phyloP scores from a whole-genome alignment of 148 eudicot species.

The Suaeda aralocaspica region DNA sequence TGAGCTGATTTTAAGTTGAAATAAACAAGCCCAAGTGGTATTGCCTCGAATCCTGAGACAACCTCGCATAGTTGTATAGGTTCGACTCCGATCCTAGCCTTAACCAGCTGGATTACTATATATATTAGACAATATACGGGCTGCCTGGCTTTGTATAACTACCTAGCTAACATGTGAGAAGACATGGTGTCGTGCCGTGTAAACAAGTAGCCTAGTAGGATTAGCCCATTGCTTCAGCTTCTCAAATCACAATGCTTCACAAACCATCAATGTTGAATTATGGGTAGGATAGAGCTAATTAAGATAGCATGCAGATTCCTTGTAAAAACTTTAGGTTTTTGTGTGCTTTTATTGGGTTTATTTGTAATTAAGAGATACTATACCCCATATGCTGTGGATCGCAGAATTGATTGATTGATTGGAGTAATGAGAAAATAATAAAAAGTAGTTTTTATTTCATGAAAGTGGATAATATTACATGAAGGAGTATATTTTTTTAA shows the following conservation, averaged over 20 bases:
- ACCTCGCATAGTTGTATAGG: too few relatives aligned
- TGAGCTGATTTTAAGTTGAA: too few relatives aligned
- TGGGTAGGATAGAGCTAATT: neutral
- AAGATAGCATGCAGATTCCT: slow-evolving; percentile 8
- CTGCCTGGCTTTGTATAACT: too few relatives aligned
- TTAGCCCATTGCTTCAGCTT: too few relatives aligned
- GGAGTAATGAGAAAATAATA: neutral
- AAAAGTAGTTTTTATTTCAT: neutral
- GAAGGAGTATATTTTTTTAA: neutral
- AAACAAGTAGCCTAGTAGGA: too few relatives aligned
- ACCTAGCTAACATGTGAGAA: too few relatives aligned
- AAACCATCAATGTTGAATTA: slow-evolving; percentile 4
- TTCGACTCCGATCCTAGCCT: too few relatives aligned
- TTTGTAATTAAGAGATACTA: neutral
- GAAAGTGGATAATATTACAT: slow-evolving; percentile 7
- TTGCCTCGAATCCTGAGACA: too few relatives aligned
- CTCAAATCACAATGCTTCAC: neutral
- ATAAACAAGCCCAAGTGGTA: too few relatives aligned
- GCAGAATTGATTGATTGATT: slow-evolving; percentile 5
- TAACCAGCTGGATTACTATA: too few relatives aligned
- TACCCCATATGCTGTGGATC: neutral
- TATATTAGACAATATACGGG: too few relatives aligned
- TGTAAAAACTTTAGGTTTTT: neutral
- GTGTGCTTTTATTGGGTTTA: neutral
- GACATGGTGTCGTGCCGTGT: too few relatives aligned